These are phyloP conservation scores for Lodderomyces parapsilosis DNA, from an alignment of 1,139 yeast genomes.

Conservation along the genomic window DNA sequence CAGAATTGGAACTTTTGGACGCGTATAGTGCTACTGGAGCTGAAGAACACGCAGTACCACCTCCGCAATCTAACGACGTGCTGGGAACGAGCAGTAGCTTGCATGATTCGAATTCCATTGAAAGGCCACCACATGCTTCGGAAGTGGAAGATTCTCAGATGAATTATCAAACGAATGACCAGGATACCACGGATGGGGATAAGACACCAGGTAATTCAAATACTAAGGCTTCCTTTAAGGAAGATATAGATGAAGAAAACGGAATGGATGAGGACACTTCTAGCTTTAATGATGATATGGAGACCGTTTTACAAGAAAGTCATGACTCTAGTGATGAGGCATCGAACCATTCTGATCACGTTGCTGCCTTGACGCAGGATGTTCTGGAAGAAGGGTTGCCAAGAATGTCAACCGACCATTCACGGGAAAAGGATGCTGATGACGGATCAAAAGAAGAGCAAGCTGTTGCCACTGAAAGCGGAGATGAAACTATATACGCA, in stretches of 20 bases:
- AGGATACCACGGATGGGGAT: slow-evolving; percentile 28
- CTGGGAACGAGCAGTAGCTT: background rate
- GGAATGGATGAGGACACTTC: slow-evolving; percentile 18
- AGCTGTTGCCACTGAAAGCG: background rate
- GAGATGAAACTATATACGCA: background rate
- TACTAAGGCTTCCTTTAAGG: slow-evolving; percentile 31
- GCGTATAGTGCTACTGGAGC: background rate
- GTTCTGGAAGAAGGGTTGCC: background rate
- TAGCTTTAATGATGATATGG: slow-evolving; percentile 35
- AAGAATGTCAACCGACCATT: background rate
- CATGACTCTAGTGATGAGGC: slow-evolving; percentile 14
- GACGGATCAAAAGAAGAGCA: background rate
- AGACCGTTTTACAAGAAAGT: slow-evolving; percentile 31
- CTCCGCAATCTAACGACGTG: background rate
- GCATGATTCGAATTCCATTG: background rate
- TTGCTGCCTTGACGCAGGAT: background rate
- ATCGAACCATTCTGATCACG: background rate
- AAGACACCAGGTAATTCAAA: slow-evolving; percentile 37
- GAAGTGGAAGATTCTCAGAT: background rate
- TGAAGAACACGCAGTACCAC: background rate
- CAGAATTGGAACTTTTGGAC: background rate
- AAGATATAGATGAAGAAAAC: slow-evolving; percentile 25
- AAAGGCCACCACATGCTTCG: background rate
- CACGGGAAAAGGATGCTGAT: background rate
- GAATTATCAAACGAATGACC: slow-evolving; percentile 5